Conservation (phyloP, 179 eudicot species). For the Camellia oleifera region DNA sequence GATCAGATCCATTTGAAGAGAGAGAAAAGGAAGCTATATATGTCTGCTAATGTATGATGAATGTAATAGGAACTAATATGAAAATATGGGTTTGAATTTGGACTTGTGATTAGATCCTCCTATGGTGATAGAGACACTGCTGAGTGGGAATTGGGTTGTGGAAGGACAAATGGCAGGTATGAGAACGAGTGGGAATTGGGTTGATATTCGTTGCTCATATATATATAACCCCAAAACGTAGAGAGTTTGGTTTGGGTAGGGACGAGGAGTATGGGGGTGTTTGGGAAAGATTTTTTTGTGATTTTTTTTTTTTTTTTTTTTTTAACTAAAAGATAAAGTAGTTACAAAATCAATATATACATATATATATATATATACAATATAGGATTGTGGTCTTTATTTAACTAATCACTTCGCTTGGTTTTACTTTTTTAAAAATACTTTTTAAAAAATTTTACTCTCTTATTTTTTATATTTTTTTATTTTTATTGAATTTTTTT, state of each 20-base stretch:
- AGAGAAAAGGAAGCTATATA: neutral
- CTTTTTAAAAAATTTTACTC: too few relatives aligned
- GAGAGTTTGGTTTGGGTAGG: too few relatives aligned
- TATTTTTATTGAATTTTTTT: too few relatives aligned
- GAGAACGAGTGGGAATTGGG: conserved; percentile 9
- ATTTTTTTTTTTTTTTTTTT: too few relatives aligned
- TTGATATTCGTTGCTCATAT: conserved; percentile 8
- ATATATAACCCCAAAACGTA: neutral
- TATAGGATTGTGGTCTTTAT: neutral
- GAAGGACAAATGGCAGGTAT: too few relatives aligned
- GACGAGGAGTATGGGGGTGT: neutral
- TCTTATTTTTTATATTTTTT: too few relatives aligned
- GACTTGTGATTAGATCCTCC: neutral
- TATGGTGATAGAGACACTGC: neutral
- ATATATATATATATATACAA: too few relatives aligned
- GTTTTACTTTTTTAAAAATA: too few relatives aligned
- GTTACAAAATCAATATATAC: neutral
- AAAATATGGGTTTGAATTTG: neutral
- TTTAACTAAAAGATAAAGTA: too few relatives aligned
- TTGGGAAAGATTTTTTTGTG: too few relatives aligned
- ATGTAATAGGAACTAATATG: neutral
- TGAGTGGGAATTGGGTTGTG: neutral
- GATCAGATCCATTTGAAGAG: conserved; percentile 15
- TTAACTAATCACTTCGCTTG: too few relatives aligned
- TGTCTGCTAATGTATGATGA: neutral